Evolutionary conservation across 768 basidiomycete species (phyloP).

Genomic region (Termitomyces sp.): DNA sequence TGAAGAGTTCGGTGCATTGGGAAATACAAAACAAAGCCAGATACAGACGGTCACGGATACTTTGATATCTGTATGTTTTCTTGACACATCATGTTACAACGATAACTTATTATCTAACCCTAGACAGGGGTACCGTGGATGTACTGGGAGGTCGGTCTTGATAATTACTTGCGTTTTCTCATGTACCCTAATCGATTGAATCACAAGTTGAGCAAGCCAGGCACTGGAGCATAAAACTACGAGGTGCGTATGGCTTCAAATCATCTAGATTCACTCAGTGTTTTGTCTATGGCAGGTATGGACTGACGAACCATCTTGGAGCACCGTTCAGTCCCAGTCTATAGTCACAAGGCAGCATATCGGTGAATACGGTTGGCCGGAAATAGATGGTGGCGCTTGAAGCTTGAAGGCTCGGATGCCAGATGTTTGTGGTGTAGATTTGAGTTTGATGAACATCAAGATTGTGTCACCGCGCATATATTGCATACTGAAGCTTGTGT

Average conservation of each 20-base stretch:
- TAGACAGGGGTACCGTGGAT: slow-evolving; percentile 21
- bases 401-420: slow-evolving; percentile 2
- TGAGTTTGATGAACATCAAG: background rate
- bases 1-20: slow-evolving; percentile 29
- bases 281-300: slow-evolving; percentile 12
- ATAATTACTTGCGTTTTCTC: too few species aligned
- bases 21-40: slow-evolving; percentile 32
- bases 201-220: slow-evolving; percentile 12
- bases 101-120: background rate
- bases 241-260: slow-evolving; percentile 8
- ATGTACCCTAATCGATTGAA: background rate
- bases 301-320: slow-evolving; percentile 22
- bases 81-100: background rate
- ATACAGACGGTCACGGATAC: slow-evolving; percentile 32
- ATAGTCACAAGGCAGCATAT: slow-evolving; percentile 14
- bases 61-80: slow-evolving; percentile 25
- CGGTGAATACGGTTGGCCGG: slow-evolving; percentile 19
- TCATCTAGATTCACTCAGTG: background rate
- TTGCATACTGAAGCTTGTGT: background rate
- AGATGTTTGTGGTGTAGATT: background rate
- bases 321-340: slow-evolving; percentile 15
- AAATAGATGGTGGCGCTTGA: slow-evolving; percentile 16
- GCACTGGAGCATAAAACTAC: slow-evolving; percentile 16
- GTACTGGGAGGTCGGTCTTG: slow-evolving; percentile 17
- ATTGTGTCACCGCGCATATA: background rate